Evolutionary conservation across 192 early-diverging fungal genomes (phyloP), one percentile per base, ranked within the genome.

Genomic region (Podila minutissima): DNA sequence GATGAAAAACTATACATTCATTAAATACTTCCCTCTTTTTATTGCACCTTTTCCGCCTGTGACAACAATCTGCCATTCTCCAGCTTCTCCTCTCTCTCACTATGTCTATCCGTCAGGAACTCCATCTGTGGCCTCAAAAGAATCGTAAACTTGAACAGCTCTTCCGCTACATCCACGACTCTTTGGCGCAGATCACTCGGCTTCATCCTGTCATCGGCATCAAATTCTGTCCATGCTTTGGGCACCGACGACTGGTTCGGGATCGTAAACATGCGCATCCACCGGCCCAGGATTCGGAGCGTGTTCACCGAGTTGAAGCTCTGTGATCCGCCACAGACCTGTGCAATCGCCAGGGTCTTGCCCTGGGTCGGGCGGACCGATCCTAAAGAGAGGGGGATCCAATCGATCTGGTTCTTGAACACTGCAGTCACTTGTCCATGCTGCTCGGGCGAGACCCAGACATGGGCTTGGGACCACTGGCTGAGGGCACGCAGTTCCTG

Each of bases 231-330:
- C 86, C 86, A 88, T 9, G 86, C 86, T 48, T 88, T 88, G 50
- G 86, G 84, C n/a, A 88, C 84, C 1, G 86, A 88, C 15, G 75
- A 82, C 68, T 88, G 86, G 38, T 88, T 88, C 28, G 75, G 86
- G 63, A 88, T 88, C 6, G 83, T 84, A 29, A 88, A 82, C 86
- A 88, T 88, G 9, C 87, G 83, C 87, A 88, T 88, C 87, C 86
- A 88, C 35, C 84, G 59, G 10, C 87, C 87, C 29, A 88, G 76
- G 22, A 88, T 64, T 20, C 87, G 37, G 19, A 88, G 57, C 0
- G 86, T 86, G 33, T 88, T 88, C 46, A 88, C 87, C 1, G 84
- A 53, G 41, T 88, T 88, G 62, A 88, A 88, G 49, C 84, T 84
- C 51, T 88, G 87, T 9, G 87, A 88, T 1, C 87, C 87, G 0